A percentile compares a stretch with the other conserved stretches of the same genome.
These are phyloP conservation scores for Penicillium psychrosexuale DNA, from an alignment of 2,329 filamentous ascomycete species.

Conservation along the genomic window DNA sequence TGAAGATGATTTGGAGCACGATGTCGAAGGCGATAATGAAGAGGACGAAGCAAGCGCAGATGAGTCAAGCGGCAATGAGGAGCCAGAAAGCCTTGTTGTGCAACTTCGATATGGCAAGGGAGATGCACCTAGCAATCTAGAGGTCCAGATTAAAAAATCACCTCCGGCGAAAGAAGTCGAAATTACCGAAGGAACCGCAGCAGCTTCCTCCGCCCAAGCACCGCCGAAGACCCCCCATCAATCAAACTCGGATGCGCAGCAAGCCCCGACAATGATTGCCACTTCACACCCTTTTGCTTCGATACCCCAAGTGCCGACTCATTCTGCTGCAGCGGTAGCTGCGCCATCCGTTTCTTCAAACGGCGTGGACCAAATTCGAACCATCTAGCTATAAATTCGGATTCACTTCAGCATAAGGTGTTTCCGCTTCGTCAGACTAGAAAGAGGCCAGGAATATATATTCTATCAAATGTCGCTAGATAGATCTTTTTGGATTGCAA, in stretches of 20 bases:
- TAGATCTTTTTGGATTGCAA: not conserved
- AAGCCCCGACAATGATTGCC: not conserved
- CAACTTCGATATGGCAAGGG: slow-evolving; percentile 57
- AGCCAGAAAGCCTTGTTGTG: slow-evolving; percentile 67
- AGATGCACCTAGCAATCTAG: slow-evolving; percentile 18
- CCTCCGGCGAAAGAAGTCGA: slow-evolving; percentile 16
- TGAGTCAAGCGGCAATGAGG: slow-evolving; percentile 48
- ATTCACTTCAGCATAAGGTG: not conserved
- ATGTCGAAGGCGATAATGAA: slow-evolving; percentile 57
- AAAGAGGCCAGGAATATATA: not conserved
- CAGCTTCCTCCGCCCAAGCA: not conserved
- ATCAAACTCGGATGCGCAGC: not conserved
- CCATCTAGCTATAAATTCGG: not conserved
- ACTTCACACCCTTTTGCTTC: not conserved
- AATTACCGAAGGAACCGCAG: slow-evolving; percentile 7
- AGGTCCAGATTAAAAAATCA: slow-evolving; percentile 18
- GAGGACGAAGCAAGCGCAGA: slow-evolving; percentile 40
- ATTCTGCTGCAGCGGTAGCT: slow-evolving; percentile 3
- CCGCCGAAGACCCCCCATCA: not conserved
- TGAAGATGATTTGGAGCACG: slow-evolving; percentile 69
- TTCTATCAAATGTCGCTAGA: not conserved
- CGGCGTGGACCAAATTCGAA: slow-evolving; percentile 4
- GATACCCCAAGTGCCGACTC: not conserved
- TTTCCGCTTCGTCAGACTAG: not conserved
- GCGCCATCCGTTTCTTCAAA: slow-evolving; percentile 6